Evolutionary conservation across 2,329 filamentous ascomycete species (phyloP), one percentile per base, ranked within the genome.

Genomic region (Myriosclerotinia duriaeana): DNA sequence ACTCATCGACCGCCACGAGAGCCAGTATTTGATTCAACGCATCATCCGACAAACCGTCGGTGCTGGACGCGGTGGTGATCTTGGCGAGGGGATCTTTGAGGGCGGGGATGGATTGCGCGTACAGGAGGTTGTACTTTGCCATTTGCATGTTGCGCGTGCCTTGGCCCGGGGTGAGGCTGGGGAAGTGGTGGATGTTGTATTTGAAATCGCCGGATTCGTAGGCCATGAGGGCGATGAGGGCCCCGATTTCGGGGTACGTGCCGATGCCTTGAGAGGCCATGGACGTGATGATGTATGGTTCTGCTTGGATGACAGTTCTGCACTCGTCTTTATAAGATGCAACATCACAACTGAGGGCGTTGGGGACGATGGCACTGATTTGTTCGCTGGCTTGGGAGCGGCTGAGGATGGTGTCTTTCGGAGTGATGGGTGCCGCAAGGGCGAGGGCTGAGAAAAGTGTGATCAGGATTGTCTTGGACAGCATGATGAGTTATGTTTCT

Each of bases 101-200:
- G 1, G 75, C 80, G 0, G 79, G 77, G 5, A 84, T 77, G 0
- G 78, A 80, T 1, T 72, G 64, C 6, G 85, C 86, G 70, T 89
- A 89, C 71, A 81, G 71, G 1, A 79, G 69, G 71, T 88, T 86
- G 76, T 79, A 87, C 0, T 77, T 72, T 0, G 84, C 79, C 63
- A 80, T 82, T 76, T 89, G 84, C 87, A 90, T 89, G 74, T 87
- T 87, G 5, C 85, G 79, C 0, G 87, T 89, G 0, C 87, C 87
- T 71, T 89, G 85, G 0, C 87, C 87, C 0, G 85, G 80, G 0
- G 77, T 72, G 38, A 14, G 8, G 17, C 79, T 79, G 0, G 75
- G 75, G 75, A 76, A 86, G 74, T 87, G 82, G 73, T 89, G 87
- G 69, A 77, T 81, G 72, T 84, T 85, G 80, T 84, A 89, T 70